A percentile compares a stretch with the other conserved stretches of the same genome.
phyloP scores from a whole-genome alignment of 2,329 filamentous ascomycete species.

The Arthroderma sp. region DNA sequence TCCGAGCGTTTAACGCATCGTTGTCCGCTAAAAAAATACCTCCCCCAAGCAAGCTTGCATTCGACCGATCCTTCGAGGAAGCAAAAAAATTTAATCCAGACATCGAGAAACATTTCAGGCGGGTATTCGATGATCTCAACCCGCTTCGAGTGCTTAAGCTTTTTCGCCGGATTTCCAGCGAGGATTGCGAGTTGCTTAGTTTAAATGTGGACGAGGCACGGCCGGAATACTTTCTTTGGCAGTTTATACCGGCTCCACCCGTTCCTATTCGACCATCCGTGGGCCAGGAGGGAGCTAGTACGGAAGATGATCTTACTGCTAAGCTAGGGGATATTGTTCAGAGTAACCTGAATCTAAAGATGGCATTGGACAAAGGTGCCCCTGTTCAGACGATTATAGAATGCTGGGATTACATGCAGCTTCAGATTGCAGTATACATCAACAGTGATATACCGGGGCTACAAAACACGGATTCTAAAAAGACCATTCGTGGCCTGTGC shows the following conservation, averaged over 20 bases:
- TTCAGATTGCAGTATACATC: conserved; percentile 94
- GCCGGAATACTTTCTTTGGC: conserved; percentile 97
- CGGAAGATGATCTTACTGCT: conserved; percentile 90
- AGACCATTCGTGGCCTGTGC: conserved; percentile 83
- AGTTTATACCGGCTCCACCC: conserved; percentile 84
- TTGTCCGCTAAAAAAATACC: conserved; percentile 73
- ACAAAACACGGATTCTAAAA: conserved; percentile 76
- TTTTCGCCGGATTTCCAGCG: conserved; percentile 73
- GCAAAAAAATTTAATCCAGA: conserved; percentile 69
- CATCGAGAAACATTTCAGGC: conserved; percentile 78
- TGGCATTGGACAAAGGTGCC: conserved; percentile 70
- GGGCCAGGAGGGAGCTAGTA: conserved; percentile 81
- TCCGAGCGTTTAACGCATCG: conserved; percentile 74
- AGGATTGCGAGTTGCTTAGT: conserved; percentile 82
- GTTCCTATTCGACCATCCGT: conserved; percentile 92
- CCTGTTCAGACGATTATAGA: conserved; percentile 87
- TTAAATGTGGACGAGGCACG: conserved; percentile 75
- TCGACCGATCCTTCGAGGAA: conserved; percentile 72
- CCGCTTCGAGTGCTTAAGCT: conserved; percentile 79
- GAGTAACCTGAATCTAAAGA: conserved; percentile 75
- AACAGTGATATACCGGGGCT: conserved; percentile 92
- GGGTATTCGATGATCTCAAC: conserved; percentile 89
- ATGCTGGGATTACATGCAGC: conserved; percentile 92
- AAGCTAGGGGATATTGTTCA: conserved; percentile 96
- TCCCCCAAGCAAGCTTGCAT: conserved; percentile 68